Evolutionary conservation across 164 flowering plant genomes (phyloP).

Genomic region (Sextonia rubra): DNA sequence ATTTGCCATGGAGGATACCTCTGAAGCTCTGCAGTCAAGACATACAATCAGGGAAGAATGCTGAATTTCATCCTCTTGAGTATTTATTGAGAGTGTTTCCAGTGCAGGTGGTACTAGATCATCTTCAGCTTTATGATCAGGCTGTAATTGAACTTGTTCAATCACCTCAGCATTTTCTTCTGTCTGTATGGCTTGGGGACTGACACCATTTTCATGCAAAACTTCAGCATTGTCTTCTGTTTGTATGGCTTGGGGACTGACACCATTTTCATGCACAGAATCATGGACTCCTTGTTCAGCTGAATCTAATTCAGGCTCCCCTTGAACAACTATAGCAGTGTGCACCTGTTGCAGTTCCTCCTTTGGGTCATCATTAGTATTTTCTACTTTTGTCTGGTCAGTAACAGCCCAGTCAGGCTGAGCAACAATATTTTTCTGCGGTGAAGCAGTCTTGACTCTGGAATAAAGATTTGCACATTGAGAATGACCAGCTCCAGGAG

Average conservation of each 20-base stretch:
- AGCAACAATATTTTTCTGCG: slow-evolving; percentile 19
- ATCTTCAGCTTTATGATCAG: slow-evolving; percentile 22
- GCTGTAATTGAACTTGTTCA: slow-evolving; percentile 16
- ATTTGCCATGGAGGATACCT: slow-evolving; percentile 18
- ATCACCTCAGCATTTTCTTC: slow-evolving; percentile 12
- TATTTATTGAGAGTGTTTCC: slow-evolving; percentile 33
- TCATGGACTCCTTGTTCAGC: slow-evolving; percentile 14
- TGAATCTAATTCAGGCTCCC: slow-evolving; percentile 17
- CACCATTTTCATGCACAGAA: slow-evolving; percentile 11
- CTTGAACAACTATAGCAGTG: slow-evolving; percentile 15
- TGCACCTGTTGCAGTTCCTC: slow-evolving; percentile 16
- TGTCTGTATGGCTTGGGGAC: slow-evolving; percentile 13
- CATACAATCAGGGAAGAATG: slow-evolving; percentile 14
- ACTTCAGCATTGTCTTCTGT: slow-evolving; percentile 10
- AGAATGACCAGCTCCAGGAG: slow-evolving; percentile 22
- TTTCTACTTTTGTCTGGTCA: slow-evolving; percentile 20
- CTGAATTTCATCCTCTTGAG: slow-evolving; percentile 20
- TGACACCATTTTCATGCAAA: too few species aligned
- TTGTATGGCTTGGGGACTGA: slow-evolving; percentile 15
- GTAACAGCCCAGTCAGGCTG: slow-evolving; percentile 16
- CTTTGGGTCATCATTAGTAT: slow-evolving; percentile 8
- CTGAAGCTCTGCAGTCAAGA: slow-evolving; percentile 18
- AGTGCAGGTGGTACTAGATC: slow-evolving; percentile 30
- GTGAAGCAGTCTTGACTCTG: slow-evolving; percentile 15
- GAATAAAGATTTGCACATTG: slow-evolving; percentile 8